These are phyloP conservation scores for Panicum hallii DNA, from an alignment of 202 grass and related monocot genomes.

Conservation along the genomic window DNA sequence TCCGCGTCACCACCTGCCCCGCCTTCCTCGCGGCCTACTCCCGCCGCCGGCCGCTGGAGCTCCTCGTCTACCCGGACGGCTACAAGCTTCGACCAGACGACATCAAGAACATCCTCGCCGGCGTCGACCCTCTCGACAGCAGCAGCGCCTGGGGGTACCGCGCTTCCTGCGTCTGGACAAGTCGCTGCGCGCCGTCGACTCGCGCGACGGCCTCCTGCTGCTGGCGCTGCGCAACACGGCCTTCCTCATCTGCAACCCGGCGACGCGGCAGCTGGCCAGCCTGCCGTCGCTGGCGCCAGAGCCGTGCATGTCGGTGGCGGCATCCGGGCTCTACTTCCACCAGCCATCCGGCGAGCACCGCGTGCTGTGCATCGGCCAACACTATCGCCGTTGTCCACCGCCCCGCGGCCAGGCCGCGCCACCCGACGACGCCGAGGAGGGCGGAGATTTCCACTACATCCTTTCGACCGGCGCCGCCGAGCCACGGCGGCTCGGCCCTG, in stretches of 20 bases:
- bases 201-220: not conserved
- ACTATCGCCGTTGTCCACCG: not conserved
- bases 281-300: no score
- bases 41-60: slow-evolving; percentile 7
- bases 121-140: not conserved
- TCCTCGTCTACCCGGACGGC: slow-evolving; percentile 14
- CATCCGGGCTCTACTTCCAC: not conserved
- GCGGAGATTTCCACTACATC: not conserved
- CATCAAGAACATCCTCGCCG: not conserved
- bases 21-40: slow-evolving; percentile 8
- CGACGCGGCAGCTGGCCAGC: no score
- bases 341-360: not conserved
- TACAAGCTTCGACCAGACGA: not conserved
- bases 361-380: not conserved
- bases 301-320: no score
- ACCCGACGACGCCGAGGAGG: not conserved
- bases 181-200: not conserved
- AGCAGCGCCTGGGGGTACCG: not conserved
- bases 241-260: not conserved
- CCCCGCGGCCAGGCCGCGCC: no score
- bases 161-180: not conserved
- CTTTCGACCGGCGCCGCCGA: not conserved
- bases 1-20: not conserved
- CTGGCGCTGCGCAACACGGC: not conserved
- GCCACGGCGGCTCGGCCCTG: not conserved